A percentile compares a stretch with the other conserved stretches of the same genome.
phyloP scores from a whole-genome alignment of 768 basidiomycete genomes.

The Erythrobasidium yunnanense region DNA sequence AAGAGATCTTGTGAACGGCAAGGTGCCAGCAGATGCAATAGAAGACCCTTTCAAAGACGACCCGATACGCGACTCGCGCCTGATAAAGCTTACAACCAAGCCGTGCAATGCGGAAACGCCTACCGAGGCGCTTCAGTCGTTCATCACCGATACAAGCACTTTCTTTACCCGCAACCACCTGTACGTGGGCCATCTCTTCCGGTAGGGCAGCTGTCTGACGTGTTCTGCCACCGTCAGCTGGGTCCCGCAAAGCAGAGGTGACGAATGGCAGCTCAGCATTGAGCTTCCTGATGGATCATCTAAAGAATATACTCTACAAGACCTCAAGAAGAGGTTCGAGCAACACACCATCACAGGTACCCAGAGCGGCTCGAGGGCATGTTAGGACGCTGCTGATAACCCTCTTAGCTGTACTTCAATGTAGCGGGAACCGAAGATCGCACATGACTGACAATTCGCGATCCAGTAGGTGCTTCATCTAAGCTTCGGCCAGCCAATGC shows the following conservation, averaged over 20 bases:
- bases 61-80: conserved; percentile 20
- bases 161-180: conserved; percentile 25
- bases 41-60: conserved; percentile 24
- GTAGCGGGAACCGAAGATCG: conserved; percentile 15
- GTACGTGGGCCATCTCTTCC: not conserved
- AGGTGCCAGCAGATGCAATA: conserved; percentile 21
- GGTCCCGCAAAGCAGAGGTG: not conserved
- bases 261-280: conserved; percentile 10
- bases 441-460: conserved; percentile 16
- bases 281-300: conserved; percentile 16
- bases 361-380: not conserved
- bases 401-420: conserved; percentile 9
- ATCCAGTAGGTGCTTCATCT: not conserved
- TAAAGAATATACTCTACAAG: conserved; percentile 5
- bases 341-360: conserved; percentile 23
- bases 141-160: conserved; percentile 7
- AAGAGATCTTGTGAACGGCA: conserved; percentile 16
- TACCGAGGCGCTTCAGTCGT: not conserved
- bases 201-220: not conserved
- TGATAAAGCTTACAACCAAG: conserved; percentile 14
- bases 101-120: conserved; percentile 25
- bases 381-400: too few relatives aligned
- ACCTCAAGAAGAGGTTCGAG: conserved; percentile 2
- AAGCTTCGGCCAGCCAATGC: not conserved
- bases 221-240: not conserved